Percentiles rank a stretch among this genome's conserved stretches.
These are phyloP conservation scores for Basidiobolus meristosporus DNA, from an alignment of 371 early-diverging fungal species.

Conservation along the genomic window DNA sequence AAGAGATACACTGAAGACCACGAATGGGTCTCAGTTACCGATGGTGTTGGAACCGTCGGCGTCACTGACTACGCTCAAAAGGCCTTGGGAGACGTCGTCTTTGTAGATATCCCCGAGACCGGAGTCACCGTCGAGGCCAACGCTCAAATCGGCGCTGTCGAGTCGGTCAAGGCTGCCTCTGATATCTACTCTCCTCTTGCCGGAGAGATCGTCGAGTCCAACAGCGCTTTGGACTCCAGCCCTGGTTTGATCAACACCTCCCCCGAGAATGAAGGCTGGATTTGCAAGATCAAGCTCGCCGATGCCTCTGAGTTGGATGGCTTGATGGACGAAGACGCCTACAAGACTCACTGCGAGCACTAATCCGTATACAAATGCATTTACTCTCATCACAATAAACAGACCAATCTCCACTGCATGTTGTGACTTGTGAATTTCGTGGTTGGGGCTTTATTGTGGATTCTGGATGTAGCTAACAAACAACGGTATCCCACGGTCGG, in stretches of 20 bases:
- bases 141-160: slow-evolving; percentile 55
- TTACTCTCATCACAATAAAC: too few relatives aligned
- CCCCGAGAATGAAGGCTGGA: slow-evolving; percentile 62
- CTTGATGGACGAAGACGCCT: slow-evolving; percentile 39
- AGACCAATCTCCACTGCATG: too few relatives aligned
- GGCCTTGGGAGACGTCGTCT: slow-evolving; percentile 90
- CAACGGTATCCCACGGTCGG: too few relatives aligned
- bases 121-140: slow-evolving; percentile 36
- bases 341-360: too few relatives aligned
- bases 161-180: slow-evolving; percentile 89
- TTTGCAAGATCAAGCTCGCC: slow-evolving; percentile 74
- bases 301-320: slow-evolving; percentile 38
- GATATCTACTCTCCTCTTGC: slow-evolving; percentile 81
- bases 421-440: too few relatives aligned
- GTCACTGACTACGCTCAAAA: slow-evolving; percentile 84
- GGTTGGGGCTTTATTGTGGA: too few relatives aligned
- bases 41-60: slow-evolving; percentile 72
- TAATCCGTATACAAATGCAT: too few relatives aligned
- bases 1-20: slow-evolving; percentile 70
- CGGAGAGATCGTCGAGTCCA: slow-evolving; percentile 68
- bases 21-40: slow-evolving; percentile 73
- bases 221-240: slow-evolving; percentile 32
- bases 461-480: too few relatives aligned
- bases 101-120: slow-evolving; percentile 44
- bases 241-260: slow-evolving; percentile 60